Conservation (phyloP, 2,329 filamentous ascomycete species). For the Paraconiothyrium brasiliense region DNA sequence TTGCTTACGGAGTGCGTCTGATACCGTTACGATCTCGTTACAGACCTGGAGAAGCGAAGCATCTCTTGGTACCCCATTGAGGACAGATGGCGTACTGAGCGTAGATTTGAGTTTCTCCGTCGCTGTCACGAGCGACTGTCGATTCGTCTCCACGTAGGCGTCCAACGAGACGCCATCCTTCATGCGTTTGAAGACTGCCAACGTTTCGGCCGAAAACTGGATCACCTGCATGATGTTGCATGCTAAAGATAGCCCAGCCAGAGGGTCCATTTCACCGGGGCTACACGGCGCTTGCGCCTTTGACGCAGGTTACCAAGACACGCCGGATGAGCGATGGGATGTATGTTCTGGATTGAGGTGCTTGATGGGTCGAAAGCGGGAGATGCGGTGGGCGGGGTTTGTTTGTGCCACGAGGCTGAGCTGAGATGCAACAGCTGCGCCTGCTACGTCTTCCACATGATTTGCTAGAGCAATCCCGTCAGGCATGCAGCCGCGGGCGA, state of each 20-base stretch:
- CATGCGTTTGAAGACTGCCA: not conserved
- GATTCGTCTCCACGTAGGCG: not conserved
- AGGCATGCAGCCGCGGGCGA: not conserved
- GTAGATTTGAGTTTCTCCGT: not conserved
- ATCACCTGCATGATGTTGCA: constrained; percentile 17
- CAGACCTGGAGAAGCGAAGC: not conserved
- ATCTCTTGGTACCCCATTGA: not conserved
- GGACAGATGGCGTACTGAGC: not conserved
- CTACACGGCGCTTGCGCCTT: not conserved
- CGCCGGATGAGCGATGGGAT: not conserved
- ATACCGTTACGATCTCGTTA: not conserved
- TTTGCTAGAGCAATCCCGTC: not conserved
- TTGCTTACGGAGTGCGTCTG: not conserved
- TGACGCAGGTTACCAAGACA: not conserved
- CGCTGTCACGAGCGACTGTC: not conserved
- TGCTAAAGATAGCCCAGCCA: constrained; percentile 11
- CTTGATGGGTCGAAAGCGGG: not conserved
- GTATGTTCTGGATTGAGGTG: not conserved
- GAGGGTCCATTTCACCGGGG: constrained; percentile 3
- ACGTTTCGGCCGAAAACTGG: constrained; percentile 1
- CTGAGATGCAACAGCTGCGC: not conserved
- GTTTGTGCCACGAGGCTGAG: not conserved
- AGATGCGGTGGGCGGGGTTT: not conserved
- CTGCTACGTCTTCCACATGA: not conserved
- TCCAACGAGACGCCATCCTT: not conserved